phyloP scores from a whole-genome alignment of 768 basidiomycete genomes.

The Termitomyces sp. region DNA sequence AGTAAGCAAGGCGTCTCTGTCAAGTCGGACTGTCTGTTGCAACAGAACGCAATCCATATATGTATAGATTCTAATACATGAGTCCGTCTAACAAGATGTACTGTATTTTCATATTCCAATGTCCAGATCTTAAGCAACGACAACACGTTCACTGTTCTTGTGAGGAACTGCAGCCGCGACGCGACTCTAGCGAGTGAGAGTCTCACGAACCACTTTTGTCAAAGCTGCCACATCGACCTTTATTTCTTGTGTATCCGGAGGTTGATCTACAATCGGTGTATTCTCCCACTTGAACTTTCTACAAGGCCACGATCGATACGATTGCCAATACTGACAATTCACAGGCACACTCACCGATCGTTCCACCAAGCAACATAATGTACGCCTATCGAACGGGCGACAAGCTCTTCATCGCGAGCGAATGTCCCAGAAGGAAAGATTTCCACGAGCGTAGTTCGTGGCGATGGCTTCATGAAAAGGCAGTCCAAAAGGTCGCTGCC shows the following conservation, averaged over 20 bases:
- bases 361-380: constrained; percentile 55
- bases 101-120: not conserved
- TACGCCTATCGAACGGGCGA: constrained; percentile 47
- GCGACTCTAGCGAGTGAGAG: constrained; percentile 7
- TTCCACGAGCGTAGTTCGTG: constrained; percentile 66
- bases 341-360: constrained; percentile 15
- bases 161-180: too few relatives aligned
- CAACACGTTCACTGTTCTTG: not conserved
- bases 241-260: constrained; percentile 20
- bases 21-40: not conserved
- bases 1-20: too few relatives aligned
- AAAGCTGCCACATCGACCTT: constrained; percentile 36
- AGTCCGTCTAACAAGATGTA: not conserved
- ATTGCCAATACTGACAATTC: not conserved
- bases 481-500: constrained; percentile 61
- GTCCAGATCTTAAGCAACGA: not conserved
- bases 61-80: not conserved
- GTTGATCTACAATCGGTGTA: constrained; percentile 27
- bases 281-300: constrained; percentile 30
- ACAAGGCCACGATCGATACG: constrained; percentile 1
- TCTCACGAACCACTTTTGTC: constrained; percentile 30
- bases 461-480: constrained; percentile 61
- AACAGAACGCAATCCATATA: not conserved
- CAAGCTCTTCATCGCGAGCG: constrained; percentile 54
- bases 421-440: constrained; percentile 69